phyloP scores from a whole-genome alignment of 345 rosid species.

The Acer yangbiense region DNA sequence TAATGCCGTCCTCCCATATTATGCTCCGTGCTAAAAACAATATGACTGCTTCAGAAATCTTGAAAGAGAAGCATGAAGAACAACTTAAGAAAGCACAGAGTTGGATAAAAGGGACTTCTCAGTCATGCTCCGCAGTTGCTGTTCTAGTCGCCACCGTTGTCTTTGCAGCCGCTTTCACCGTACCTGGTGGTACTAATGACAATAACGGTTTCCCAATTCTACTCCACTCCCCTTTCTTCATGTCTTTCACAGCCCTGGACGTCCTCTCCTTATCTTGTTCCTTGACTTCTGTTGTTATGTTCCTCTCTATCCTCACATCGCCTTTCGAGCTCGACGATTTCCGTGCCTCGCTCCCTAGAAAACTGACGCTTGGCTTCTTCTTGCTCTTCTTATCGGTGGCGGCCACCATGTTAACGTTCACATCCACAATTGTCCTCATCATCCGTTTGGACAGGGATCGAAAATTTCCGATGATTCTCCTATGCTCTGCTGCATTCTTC shows the following conservation, averaged over 20 bases:
- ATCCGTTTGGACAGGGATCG: background rate
- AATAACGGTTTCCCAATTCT: slow-evolving; percentile 21
- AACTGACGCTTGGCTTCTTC: slow-evolving; percentile 23
- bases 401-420: slow-evolving; percentile 27
- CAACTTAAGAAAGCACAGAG: background rate
- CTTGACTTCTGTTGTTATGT: slow-evolving; percentile 29
- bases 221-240: slow-evolving; percentile 10
- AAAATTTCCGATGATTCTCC: background rate
- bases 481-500: background rate
- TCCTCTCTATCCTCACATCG: slow-evolving; percentile 29
- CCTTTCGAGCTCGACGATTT: slow-evolving; percentile 21
- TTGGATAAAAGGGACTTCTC: slow-evolving; percentile 16
- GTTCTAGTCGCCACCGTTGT: background rate
- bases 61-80: background rate
- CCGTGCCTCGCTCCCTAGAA: slow-evolving; percentile 15
- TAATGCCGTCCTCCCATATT: too few species aligned
- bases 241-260: slow-evolving; percentile 25
- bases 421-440: slow-evolving; percentile 28
- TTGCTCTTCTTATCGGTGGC: slow-evolving; percentile 27
- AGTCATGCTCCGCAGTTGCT: slow-evolving; percentile 32
- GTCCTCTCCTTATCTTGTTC: slow-evolving; percentile 24
- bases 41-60: background rate
- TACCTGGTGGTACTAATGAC: background rate
- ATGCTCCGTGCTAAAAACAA: too few species aligned
- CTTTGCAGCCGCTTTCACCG: background rate